A percentile compares a stretch with the other conserved stretches of the same genome.
Evolutionary conservation across 1,139 yeast genomes (phyloP).

Genomic region (Suhomyces ambrosiae): DNA sequence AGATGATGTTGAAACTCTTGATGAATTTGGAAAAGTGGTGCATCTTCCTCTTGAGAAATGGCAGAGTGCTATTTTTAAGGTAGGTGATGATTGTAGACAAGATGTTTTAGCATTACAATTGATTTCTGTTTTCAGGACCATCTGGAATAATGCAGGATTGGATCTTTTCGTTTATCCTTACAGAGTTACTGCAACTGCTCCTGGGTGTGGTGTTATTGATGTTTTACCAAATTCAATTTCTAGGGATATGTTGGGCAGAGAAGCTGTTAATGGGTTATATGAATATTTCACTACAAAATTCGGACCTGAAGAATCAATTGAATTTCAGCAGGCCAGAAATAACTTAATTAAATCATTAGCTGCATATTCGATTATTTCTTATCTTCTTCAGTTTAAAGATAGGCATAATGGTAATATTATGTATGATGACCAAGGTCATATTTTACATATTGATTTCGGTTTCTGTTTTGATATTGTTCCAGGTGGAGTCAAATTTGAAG

Average conservation of each 20-base stretch:
- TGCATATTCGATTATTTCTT: constrained; percentile 92
- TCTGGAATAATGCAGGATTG: constrained; percentile 85
- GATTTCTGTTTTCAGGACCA: constrained; percentile 86
- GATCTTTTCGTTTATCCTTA: constrained; percentile 92
- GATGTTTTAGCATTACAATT: constrained; percentile 93
- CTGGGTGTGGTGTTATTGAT: constrained; percentile 98
- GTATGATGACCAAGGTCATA: constrained; percentile 96
- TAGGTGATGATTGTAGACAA: constrained; percentile 98
- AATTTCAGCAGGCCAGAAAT: constrained; percentile 87
- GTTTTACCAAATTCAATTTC: constrained; percentile 93
- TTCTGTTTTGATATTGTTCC: constrained; percentile 98
- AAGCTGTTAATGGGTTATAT: constrained; percentile 95
- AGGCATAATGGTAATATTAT: constrained; percentile 98
- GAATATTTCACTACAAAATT: constrained; percentile 91
- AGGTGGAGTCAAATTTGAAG: constrained; percentile 97
- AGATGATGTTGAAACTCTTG: constrained; percentile 51
- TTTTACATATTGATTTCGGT: constrained; percentile 96
- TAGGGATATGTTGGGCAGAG: constrained; percentile 98
- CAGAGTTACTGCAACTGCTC: constrained; percentile 97
- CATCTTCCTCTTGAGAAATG: constrained; percentile 54
- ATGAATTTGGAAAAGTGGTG: constrained; percentile 44
- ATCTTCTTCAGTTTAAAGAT: constrained; percentile 90
- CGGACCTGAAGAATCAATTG: constrained; percentile 90
- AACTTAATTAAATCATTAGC: constrained; percentile 93
- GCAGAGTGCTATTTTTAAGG: constrained; percentile 98